Evolutionary conservation across 805 yeast species (phyloP), one percentile per base, ranked within the genome.

Genomic region (Kuraishia borneana): DNA sequence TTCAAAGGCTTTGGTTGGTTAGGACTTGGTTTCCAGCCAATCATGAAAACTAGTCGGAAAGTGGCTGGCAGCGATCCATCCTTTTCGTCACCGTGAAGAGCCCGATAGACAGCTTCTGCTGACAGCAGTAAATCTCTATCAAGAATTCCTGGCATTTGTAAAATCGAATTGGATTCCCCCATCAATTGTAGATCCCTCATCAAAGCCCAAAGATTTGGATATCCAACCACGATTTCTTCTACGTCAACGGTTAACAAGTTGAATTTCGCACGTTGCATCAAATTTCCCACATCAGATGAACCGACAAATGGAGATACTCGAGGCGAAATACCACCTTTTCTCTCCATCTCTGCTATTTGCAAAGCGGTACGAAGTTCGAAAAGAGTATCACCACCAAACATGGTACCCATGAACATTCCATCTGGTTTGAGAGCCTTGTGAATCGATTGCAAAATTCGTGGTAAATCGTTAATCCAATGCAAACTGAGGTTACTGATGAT

Each of bases 381-480:
- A n/a, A 84, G 54, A 2, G 94, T 79, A 48, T 84, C 95, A 8
- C 88, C 89, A 16, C 89, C 92, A 43, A 82, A 70, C 67, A 84
- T 69, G 17, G 85, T 70, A 2, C 83, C 94, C 65, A 84, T 66
- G 43, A 84, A 81, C 47, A 87, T 61, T 2, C 94, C 89, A 52
- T 84, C 94, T 2, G 89, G 89, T 39, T 71, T 72, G 25, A 84
- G 60, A 18, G 81, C 64, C 4, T 56, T 48, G 48, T 75, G 71
- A 43, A 83, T 65, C 39, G 70, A 65, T 13, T 55, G 52, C 34
- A 83, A 63, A 2, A 73, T 70, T 1, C 65, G 61, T 0, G 94
- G 94, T n/a, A 84, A 63, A 45, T 84, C 88, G 47, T 84, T 84
- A 38, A 82, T 74, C 95, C 95, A 84, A 53, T 84, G 94, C 49